A percentile compares a stretch with the other conserved stretches of the same genome.
Conservation (phyloP, 805 yeast genomes). For the Jamesozyma jinghongensis region DNA sequence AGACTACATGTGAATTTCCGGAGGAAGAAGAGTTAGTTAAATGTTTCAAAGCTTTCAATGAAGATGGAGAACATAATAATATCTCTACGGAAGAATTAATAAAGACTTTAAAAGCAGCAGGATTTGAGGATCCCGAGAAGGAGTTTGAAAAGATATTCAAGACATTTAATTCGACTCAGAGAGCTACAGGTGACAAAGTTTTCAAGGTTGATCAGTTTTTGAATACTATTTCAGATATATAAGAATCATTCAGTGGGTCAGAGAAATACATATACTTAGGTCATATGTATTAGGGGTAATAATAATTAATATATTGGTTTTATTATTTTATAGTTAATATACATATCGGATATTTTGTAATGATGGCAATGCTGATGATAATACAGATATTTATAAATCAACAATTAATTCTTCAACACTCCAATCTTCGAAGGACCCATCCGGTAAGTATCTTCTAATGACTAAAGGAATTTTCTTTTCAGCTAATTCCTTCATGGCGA, state of each 20-base stretch:
- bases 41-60: slow-evolving; percentile 47
- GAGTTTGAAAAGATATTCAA: slow-evolving; percentile 45
- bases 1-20: slow-evolving; percentile 42
- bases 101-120: slow-evolving; percentile 39
- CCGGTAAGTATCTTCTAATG: slow-evolving; percentile 92
- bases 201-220: slow-evolving; percentile 60
- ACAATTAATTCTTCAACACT: slow-evolving; percentile 95
- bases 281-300: not conserved
- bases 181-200: slow-evolving; percentile 46
- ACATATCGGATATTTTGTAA: not conserved
- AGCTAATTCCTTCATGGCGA: slow-evolving; percentile 92
- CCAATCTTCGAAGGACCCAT: slow-evolving; percentile 97
- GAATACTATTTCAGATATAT: slow-evolving; percentile 34
- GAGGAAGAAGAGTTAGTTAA: slow-evolving; percentile 44
- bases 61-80: slow-evolving; percentile 10
- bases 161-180: slow-evolving; percentile 46
- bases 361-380: not conserved
- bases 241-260: not conserved
- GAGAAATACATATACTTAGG: not conserved
- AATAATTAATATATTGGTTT: not conserved
- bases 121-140: slow-evolving; percentile 30
- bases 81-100: slow-evolving; percentile 43
- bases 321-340: not conserved
- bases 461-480: slow-evolving; percentile 94
- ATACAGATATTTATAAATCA: slow-evolving; percentile 44